These are phyloP conservation scores for Cryptosporidium sp. DNA, from an alignment of 169 alveolate species.

Conservation along the genomic window DNA sequence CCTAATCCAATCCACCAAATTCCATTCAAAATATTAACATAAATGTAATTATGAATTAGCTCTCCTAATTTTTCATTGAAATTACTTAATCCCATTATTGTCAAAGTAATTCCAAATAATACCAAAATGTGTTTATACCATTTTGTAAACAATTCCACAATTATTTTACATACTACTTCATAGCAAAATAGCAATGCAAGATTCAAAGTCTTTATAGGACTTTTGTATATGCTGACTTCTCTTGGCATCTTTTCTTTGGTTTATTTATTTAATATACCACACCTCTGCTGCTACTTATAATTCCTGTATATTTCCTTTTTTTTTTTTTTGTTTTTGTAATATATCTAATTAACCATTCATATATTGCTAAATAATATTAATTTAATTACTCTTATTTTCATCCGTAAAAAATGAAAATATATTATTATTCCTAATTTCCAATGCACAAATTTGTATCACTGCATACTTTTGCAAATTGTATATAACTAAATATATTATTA, in stretches of 20 bases:
- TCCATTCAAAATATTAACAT: slow-evolving; percentile 74
- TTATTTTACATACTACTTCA: slow-evolving; percentile 13
- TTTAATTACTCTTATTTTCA: no score
- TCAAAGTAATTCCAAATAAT: background rate
- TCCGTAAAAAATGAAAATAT: no score
- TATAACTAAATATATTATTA: no score
- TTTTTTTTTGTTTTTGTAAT: background rate
- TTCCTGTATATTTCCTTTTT: background rate
- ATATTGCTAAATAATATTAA: background rate
- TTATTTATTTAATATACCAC: no score
- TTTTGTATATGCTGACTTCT: slow-evolving; percentile 36
- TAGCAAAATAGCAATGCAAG: slow-evolving; percentile 45
- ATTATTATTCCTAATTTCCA: no score
- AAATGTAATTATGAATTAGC: slow-evolving; percentile 43
- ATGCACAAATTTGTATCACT: no score
- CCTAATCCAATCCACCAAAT: slow-evolving; percentile 86
- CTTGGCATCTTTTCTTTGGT: background rate
- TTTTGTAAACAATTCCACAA: background rate
- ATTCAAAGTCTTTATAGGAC: slow-evolving; percentile 43
- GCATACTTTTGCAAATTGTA: no score
- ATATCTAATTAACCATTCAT: background rate
- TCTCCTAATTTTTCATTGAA: background rate
- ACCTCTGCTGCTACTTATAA: background rate
- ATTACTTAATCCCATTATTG: background rate
- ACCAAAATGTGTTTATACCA: slow-evolving; percentile 40